Evolutionary conservation across 768 basidiomycete species (phyloP).

Genomic region (Tricholoma sp.): DNA sequence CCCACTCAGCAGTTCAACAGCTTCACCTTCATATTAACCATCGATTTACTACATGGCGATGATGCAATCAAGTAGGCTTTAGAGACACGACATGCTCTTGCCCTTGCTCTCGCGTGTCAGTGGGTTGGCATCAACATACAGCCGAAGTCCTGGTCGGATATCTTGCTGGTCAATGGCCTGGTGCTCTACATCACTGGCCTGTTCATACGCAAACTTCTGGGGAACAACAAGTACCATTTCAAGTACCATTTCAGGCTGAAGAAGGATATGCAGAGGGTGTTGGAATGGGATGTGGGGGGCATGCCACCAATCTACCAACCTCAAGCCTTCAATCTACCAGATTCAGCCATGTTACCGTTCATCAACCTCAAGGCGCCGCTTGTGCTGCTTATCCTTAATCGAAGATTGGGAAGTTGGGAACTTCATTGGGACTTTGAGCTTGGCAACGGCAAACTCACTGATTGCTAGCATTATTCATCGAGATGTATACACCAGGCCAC

Average conservation of each 20-base stretch:
- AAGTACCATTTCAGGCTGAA: too few species aligned
- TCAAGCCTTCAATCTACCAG: conserved; percentile 78
- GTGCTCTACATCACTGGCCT: conserved; percentile 87
- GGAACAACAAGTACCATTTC: conserved; percentile 96
- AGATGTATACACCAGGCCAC: too few species aligned
- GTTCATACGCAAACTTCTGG: conserved; percentile 81
- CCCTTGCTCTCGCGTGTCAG: conserved; percentile 89
- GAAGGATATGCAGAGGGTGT: conserved; percentile 92
- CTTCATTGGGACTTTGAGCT: conserved; percentile 46
- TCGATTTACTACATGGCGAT: conserved; percentile 81
- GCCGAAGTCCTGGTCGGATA: conserved; percentile 88
- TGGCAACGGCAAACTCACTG: too few species aligned
- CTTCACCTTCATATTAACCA: conserved; percentile 73
- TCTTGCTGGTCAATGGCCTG: conserved; percentile 95
- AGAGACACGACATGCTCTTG: conserved; percentile 81
- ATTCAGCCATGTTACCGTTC: conserved; percentile 73
- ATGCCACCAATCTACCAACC: conserved; percentile 96
- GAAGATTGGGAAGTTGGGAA: conserved; percentile 89
- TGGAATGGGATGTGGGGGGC: conserved; percentile 79
- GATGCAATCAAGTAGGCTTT: conserved; percentile 91
- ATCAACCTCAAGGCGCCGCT: conserved; percentile 94
- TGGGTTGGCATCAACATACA: conserved; percentile 98
- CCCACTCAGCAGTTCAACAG: conserved; percentile 78
- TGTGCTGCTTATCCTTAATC: conserved; percentile 94
- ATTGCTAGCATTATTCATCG: too few species aligned